phyloP scores from a whole-genome alignment of 129 eudicot genomes.

The Daucus carota region DH1_v3.0 NC_030381.2:55365001-55365500 shows the following conservation, averaged over 20 bases:
- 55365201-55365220: conserved; percentile 29
- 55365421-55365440: too few species aligned
- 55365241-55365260: too few species aligned
- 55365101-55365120: conserved; percentile 34
- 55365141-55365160: conserved; percentile 4
- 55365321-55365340: neutral
- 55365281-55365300: neutral
- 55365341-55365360: neutral
- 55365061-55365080: conserved; percentile 26
- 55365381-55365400: too few species aligned
- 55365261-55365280: neutral
- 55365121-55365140: conserved; percentile 31
- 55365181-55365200: conserved; percentile 13
- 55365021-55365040: neutral
- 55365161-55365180: conserved; percentile 6
- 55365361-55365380: neutral
- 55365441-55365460: too few species aligned
- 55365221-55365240: neutral
- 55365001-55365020: neutral
- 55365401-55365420: too few species aligned
- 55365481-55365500: too few species aligned
- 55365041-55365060: conserved; percentile 31
- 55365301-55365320: neutral
- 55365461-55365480: too few species aligned
- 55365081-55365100: conserved; percentile 52